A percentile compares a stretch with the other conserved stretches of the same genome.
These are phyloP conservation scores for Arachis stenosperma DNA, from an alignment of 306 rosid genomes.

Conservation along the genomic window DNA sequence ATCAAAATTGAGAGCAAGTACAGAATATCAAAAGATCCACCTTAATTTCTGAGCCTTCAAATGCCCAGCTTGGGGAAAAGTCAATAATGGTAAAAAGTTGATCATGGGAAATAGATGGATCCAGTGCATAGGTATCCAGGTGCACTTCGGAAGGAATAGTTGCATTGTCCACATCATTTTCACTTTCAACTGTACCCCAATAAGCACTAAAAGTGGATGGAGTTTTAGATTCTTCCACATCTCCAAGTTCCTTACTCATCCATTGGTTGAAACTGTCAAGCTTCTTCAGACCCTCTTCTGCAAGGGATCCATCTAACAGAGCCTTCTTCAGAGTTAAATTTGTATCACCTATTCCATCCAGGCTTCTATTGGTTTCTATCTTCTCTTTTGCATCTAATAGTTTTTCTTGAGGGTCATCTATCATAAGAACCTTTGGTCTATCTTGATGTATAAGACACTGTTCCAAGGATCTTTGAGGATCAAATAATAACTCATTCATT, in stretches of 20 bases:
- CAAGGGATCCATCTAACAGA: conserved; percentile 47
- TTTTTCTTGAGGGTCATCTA: conserved; percentile 43
- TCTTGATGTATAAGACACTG: conserved; percentile 36
- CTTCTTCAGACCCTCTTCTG: conserved; percentile 68
- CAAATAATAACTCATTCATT: conserved; percentile 35
- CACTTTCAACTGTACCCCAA: conserved; percentile 74
- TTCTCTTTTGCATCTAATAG: conserved; percentile 41
- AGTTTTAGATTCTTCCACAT: conserved; percentile 63
- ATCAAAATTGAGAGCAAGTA: conserved; percentile 24
- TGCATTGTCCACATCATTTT: conserved; percentile 55
- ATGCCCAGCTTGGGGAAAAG: conserved; percentile 84
- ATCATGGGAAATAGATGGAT: conserved; percentile 76
- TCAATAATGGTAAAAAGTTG: conserved; percentile 86
- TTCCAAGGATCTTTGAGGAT: conserved; percentile 44
- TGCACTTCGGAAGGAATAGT: conserved; percentile 58
- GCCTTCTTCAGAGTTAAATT: conserved; percentile 47
- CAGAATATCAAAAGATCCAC: conserved; percentile 47
- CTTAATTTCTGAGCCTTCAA: conserved; percentile 68
- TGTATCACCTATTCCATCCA: conserved; percentile 50
- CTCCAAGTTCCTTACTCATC: conserved; percentile 85
- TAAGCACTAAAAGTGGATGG: conserved; percentile 59
- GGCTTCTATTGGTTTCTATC: conserved; percentile 38
- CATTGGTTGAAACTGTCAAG: conserved; percentile 84
- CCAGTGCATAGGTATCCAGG: conserved; percentile 57
- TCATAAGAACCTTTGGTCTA: conserved; percentile 39